Conservation (phyloP, 2,329 filamentous ascomycete genomes). For the Arthrobotrys iridis region DNA sequence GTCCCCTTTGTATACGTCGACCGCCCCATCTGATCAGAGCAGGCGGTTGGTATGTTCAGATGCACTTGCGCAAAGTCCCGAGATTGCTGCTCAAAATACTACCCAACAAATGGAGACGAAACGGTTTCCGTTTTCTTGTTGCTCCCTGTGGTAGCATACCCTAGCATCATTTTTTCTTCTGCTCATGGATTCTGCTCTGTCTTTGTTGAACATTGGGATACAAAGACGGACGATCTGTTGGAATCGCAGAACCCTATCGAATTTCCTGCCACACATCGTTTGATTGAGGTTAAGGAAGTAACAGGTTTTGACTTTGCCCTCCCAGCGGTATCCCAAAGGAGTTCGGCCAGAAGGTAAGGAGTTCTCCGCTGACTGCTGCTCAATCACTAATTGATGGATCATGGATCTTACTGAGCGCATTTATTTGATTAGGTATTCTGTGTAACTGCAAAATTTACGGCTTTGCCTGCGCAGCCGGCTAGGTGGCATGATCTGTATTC, state of each 20-base stretch:
- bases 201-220: slow-evolving; percentile 28
- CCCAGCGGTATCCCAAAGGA: slow-evolving; percentile 17
- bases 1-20: background rate
- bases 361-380: background rate
- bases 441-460: slow-evolving; percentile 13
- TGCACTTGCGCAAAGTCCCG: slow-evolving; percentile 24
- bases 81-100: slow-evolving; percentile 19
- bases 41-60: slow-evolving; percentile 18
- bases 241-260: slow-evolving; percentile 13
- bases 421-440: background rate
- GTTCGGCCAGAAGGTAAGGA: slow-evolving; percentile 9
- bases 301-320: background rate
- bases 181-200: background rate
- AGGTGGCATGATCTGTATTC: too few species aligned
- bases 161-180: slow-evolving; percentile 2
- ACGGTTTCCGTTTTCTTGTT: slow-evolving; percentile 13
- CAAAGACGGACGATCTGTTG: slow-evolving; percentile 45
- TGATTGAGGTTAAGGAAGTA: slow-evolving; percentile 26
- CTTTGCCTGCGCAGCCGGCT: background rate
- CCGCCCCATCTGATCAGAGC: background rate
- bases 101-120: slow-evolving; percentile 36
- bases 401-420: background rate
- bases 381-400: background rate
- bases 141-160: background rate
- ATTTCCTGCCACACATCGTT: slow-evolving; percentile 6